A percentile compares a stretch with the other conserved stretches of the same genome.
These are phyloP conservation scores for Neoboletus subvelutipes DNA, from an alignment of 768 basidiomycete genomes.

Conservation along the genomic window DNA sequence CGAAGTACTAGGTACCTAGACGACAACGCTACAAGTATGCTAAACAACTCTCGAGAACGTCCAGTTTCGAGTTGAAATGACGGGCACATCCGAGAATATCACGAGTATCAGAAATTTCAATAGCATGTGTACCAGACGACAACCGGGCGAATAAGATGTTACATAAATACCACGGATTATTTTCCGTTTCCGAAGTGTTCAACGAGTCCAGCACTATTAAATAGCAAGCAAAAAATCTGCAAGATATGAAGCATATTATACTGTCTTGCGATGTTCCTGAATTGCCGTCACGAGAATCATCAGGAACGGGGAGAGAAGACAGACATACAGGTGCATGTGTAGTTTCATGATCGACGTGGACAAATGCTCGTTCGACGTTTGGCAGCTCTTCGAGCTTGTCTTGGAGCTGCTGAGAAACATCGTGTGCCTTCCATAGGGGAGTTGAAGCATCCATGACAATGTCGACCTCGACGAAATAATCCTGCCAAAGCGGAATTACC, in stretches of 20 bases:
- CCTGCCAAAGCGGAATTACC: constrained; percentile 37
- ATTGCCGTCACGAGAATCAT: background rate
- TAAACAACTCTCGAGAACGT: background rate
- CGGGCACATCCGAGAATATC: background rate
- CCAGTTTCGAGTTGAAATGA: background rate
- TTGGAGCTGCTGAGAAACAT: constrained; percentile 79
- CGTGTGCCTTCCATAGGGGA: constrained; percentile 87
- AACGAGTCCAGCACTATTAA: background rate
- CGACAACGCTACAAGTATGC: background rate
- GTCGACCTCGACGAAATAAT: constrained; percentile 95
- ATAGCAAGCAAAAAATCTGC: background rate
- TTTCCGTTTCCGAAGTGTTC: background rate
- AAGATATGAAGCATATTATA: constrained; percentile 7
- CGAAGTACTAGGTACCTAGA: background rate
- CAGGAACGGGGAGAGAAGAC: background rate
- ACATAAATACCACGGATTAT: background rate
- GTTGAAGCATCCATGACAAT: constrained; percentile 89
- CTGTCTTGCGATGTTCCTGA: constrained; percentile 46
- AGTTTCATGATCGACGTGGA: constrained; percentile 93
- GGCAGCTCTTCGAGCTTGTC: constrained; percentile 88
- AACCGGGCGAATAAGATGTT: background rate
- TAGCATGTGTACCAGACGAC: background rate
- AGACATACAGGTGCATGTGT: constrained; percentile 65
- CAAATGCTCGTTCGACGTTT: constrained; percentile 90
- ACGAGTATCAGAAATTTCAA: constrained; percentile 3